These are phyloP conservation scores for Linnemannia hyalina DNA, from an alignment of 192 early-diverging fungal species.

Conservation along the genomic window DNA sequence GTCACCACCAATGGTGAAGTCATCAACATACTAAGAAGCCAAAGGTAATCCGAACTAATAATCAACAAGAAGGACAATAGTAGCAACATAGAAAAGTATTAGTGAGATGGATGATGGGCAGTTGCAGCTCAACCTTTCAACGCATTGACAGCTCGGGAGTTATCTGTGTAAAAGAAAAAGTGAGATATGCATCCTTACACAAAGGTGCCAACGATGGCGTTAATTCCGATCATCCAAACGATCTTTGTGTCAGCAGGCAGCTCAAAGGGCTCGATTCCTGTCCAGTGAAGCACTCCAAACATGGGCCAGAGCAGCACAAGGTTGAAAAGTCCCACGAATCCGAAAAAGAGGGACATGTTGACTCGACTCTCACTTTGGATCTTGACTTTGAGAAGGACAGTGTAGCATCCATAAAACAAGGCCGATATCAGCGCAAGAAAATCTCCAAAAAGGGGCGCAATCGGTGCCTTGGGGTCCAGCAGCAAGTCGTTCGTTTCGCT, in stretches of 20 bases:
- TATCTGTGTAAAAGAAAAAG: neutral
- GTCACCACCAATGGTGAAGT: constrained; percentile 88
- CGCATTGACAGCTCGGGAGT: neutral
- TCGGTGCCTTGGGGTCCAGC: constrained; percentile 2
- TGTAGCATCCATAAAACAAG: constrained; percentile 81
- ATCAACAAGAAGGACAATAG: neutral
- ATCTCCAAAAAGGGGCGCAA: constrained; percentile 71
- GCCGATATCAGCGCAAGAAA: constrained; percentile 75
- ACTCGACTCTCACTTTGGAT: constrained; percentile 76
- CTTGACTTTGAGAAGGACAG: constrained; percentile 73
- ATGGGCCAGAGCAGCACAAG: constrained; percentile 75
- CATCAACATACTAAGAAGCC: constrained; percentile 83
- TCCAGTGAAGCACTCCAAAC: constrained; percentile 69
- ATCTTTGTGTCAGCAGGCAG: constrained; percentile 65
- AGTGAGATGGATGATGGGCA: neutral
- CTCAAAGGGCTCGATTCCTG: constrained; percentile 74
- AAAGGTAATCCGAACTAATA: constrained; percentile 81
- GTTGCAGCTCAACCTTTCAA: too few relatives aligned
- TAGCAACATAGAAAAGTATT: neutral
- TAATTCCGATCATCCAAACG: constrained; percentile 75
- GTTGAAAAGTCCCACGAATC: constrained; percentile 84
- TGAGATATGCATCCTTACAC: constrained; percentile 58
- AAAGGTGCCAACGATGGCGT: constrained; percentile 85
- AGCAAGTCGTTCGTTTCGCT: constrained; percentile 15
- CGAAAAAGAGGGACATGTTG: constrained; percentile 83